Conservation (phyloP, 73 alveolate species). For the Paramecium pentaurelia region DNA sequence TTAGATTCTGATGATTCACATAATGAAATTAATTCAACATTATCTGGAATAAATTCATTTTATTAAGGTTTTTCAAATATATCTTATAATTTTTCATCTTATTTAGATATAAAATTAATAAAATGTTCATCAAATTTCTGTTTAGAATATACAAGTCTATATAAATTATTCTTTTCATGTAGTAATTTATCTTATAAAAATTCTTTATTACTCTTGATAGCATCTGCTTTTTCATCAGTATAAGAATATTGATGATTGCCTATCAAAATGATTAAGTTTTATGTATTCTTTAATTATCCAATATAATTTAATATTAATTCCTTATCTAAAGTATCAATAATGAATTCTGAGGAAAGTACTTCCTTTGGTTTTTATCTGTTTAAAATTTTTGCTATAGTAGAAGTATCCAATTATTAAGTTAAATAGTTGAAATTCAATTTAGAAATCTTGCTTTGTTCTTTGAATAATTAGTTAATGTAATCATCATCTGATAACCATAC, state of each 20-base stretch:
- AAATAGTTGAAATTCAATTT: background rate
- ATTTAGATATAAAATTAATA: background rate
- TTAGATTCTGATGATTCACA: background rate
- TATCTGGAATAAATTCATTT: background rate
- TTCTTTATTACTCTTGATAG: background rate
- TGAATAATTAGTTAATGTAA: background rate
- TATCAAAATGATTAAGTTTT: background rate
- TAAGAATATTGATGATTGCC: background rate
- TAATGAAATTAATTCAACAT: background rate
- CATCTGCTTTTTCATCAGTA: background rate
- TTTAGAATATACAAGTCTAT: background rate
- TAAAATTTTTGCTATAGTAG: background rate
- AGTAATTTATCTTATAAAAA: background rate
- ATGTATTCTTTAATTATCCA: background rate
- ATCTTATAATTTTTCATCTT: background rate
- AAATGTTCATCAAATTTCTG: background rate
- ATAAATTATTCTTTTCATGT: background rate
- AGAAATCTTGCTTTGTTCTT: background rate
- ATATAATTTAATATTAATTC: background rate
- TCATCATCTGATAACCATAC: conserved; percentile 14
- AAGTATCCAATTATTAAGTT: background rate
- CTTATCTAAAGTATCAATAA: background rate
- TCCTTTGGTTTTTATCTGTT: background rate
- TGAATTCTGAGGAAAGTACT: background rate
- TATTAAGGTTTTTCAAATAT: background rate